Base-by-base conservation (phyloP, 2,329 filamentous ascomycete genomes). In the Mariannaea sp. region DNA sequence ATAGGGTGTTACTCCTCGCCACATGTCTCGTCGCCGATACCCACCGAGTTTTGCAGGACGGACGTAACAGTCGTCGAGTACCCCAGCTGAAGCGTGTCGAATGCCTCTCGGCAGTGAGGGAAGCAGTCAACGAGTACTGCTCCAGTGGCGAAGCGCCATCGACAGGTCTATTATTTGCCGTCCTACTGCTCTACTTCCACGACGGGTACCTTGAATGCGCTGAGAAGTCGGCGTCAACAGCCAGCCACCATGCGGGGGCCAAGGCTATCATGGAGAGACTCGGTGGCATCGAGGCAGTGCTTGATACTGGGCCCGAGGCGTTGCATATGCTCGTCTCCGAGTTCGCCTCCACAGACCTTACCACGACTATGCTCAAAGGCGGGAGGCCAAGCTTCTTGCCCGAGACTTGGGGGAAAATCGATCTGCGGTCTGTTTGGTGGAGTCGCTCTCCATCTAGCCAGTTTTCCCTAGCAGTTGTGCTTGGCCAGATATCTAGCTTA, bases 291-390 rank as follows among this genome's bases (percentile, higher is more conserved):
- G 55, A 61, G 0, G 10, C 49, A 0, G 67, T 68, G 0, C 16
- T 71, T 2, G 50, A 30, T 1, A 62, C 49, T 4, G 61, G 66
- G 1, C 66, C 65, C 3, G 67, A 70, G 17, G 60, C 69, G 2
- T 53, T 71, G 3, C 67, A 73, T 8, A 63, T 77, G 59, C 71
- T 77, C 42, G 49, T 77, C 7, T 76, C 75, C 0, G 74, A 76
- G 38, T 77, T 77, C 41, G 69, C 70, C 3, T 75, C 75, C 0
- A 71, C 73, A 49, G 75, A 77, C 50, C 65, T 77, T 7, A 76
- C 74, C 0, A 70, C 73, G 8, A 67, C 74, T 1, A 57, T 77
- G 49, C 62, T 77, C 1, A 73, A 70, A 14, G 73, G 73, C 0
- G 65, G 67, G n/a, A 53, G 65, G 4, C 73, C 74, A 1, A 72